These are phyloP conservation scores for Phialocephala sp. DNA, from an alignment of 2,329 filamentous ascomycete species.

Conservation along the genomic window DNA sequence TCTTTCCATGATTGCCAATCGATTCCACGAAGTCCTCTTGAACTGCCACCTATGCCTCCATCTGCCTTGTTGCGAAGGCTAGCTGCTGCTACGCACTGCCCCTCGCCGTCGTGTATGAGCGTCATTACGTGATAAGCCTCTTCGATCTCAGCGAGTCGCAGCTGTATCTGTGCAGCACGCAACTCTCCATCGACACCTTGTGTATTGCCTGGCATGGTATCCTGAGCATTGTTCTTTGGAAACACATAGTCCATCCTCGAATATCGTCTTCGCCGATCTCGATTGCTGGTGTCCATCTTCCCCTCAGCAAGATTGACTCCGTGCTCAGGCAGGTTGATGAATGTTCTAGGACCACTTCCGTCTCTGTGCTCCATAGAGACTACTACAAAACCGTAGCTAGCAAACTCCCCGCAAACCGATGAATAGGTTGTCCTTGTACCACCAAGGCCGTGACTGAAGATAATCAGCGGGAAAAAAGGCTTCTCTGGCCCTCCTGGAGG, in stretches of 20 bases:
- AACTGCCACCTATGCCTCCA: conserved; percentile 64
- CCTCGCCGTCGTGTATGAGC: conserved; percentile 60
- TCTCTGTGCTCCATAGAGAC: conserved; percentile 70
- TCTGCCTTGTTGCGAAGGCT: conserved; percentile 58
- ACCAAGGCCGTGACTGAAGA: conserved; percentile 71
- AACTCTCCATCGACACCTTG: conserved; percentile 65
- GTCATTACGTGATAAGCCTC: conserved; percentile 63
- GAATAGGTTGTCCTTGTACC: conserved; percentile 68
- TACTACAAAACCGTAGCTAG: conserved; percentile 69
- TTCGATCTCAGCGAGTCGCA: conserved; percentile 68
- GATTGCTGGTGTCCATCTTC: conserved; percentile 40
- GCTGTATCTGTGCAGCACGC: conserved; percentile 64
- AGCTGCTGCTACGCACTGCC: conserved; percentile 52
- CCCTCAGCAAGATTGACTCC: conserved; percentile 45
- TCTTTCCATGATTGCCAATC: conserved; percentile 62
- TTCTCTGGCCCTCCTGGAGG: conserved; percentile 45
- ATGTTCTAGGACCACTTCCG: conserved; percentile 65
- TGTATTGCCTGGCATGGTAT: conserved; percentile 60
- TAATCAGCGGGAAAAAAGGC: conserved; percentile 63
- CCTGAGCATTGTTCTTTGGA: conserved; percentile 58
- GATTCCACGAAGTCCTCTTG: conserved; percentile 60
- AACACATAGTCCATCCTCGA: conserved; percentile 68
- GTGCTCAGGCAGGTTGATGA: conserved; percentile 59
- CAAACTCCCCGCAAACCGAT: conserved; percentile 68
- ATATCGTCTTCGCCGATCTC: conserved; percentile 47